Evolutionary conservation across 257 asterid genomes (phyloP).

Genomic region (Fraxinus anomala): DNA sequence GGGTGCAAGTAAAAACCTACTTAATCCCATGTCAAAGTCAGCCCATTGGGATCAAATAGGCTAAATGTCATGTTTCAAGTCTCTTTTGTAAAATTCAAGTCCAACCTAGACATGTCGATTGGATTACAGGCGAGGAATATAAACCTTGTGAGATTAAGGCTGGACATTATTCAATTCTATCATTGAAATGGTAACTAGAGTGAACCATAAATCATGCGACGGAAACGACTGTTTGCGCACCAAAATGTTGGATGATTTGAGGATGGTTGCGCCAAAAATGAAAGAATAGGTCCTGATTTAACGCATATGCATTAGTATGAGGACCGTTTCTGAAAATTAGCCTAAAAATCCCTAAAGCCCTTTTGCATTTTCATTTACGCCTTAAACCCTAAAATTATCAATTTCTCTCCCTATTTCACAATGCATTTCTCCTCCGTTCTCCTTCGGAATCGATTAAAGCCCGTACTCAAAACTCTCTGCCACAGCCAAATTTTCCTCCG

Average conservation of each 20-base stretch:
- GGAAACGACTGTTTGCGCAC: background rate
- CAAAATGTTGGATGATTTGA: background rate
- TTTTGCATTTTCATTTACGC: background rate
- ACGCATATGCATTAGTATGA: background rate
- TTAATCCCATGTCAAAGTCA: too few relatives aligned
- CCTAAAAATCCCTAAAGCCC: background rate
- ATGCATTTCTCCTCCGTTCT: slow-evolving; percentile 43
- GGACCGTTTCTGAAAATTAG: background rate
- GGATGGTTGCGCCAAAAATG: background rate
- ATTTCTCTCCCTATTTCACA: slow-evolving; percentile 19
- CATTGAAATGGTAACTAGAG: too few relatives aligned
- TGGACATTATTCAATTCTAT: too few relatives aligned
- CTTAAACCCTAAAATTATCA: slow-evolving; percentile 35
- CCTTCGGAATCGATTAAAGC: slow-evolving; percentile 19
- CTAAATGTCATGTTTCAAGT: too few relatives aligned
- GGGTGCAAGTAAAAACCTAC: too few relatives aligned
- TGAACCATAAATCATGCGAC: background rate
- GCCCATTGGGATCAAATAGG: too few relatives aligned
- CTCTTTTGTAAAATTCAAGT: too few relatives aligned
- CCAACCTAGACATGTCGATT: too few relatives aligned
- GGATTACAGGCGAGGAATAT: background rate
- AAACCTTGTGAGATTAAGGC: background rate
- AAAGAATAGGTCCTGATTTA: background rate
- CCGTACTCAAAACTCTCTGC: slow-evolving; percentile 14
- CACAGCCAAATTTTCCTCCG: slow-evolving; percentile 52